phyloP scores from a whole-genome alignment of 1,139 yeast genomes.

The Zygoascus meyerae region DNA sequence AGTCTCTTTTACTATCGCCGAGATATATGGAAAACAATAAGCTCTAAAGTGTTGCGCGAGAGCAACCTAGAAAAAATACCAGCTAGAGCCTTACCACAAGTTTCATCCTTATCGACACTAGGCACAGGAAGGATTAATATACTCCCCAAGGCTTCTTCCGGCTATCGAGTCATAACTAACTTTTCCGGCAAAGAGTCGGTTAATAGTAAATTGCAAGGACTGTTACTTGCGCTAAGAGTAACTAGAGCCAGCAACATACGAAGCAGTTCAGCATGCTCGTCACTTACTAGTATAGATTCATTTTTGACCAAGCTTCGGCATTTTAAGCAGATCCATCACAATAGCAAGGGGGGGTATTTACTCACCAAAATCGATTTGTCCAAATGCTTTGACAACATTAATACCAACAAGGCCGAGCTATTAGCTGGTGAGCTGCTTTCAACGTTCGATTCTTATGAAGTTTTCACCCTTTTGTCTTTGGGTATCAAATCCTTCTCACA shows the following conservation, averaged over 20 bases:
- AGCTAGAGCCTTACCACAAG: background rate
- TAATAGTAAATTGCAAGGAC: constrained; percentile 27
- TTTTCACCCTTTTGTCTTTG: background rate
- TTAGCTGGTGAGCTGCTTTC: constrained; percentile 20
- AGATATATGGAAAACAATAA: constrained; percentile 48
- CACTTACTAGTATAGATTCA: constrained; percentile 12
- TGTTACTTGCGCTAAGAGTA: constrained; percentile 20
- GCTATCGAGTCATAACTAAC: constrained; percentile 15
- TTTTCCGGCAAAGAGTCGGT: constrained; percentile 19
- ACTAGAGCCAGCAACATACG: no score
- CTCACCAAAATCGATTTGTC: constrained; percentile 71
- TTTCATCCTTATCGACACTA: constrained; percentile 30
- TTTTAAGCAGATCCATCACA: constrained; percentile 14
- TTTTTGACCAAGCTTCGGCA: constrained; percentile 16
- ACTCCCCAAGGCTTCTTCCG: constrained; percentile 18
- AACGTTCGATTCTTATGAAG: background rate
- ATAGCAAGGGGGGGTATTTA: constrained; percentile 38
- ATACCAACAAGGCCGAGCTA: constrained; percentile 41
- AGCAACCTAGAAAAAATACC: constrained; percentile 14
- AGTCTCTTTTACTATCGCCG: constrained; percentile 52
- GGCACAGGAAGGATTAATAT: constrained; percentile 29
- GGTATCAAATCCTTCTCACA: constrained; percentile 1
- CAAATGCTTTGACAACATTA: constrained; percentile 74
- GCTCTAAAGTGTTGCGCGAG: constrained; percentile 25
- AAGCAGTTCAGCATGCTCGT: background rate